A percentile compares a stretch with the other conserved stretches of the same genome.
Conservation (phyloP, 2,329 filamentous ascomycete species). For the Didymella sp. region DNA sequence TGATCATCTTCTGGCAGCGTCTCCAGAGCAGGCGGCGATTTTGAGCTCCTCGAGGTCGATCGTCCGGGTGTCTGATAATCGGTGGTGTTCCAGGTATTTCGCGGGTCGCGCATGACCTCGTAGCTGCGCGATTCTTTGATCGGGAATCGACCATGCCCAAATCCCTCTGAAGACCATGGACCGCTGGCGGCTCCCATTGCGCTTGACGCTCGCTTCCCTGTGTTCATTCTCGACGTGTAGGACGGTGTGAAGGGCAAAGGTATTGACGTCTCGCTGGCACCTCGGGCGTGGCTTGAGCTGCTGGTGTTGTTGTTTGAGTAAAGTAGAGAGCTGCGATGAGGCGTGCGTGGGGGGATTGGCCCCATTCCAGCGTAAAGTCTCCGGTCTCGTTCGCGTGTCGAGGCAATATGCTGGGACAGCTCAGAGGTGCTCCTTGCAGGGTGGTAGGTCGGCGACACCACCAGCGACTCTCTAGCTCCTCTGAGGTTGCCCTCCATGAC, state of each 20-base stretch:
- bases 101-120: constrained; percentile 49
- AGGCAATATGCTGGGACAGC: constrained; percentile 43
- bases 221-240: constrained; percentile 33
- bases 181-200: constrained; percentile 48
- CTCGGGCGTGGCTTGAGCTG: constrained; percentile 49
- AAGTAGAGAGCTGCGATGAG: constrained; percentile 41
- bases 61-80: constrained; percentile 42
- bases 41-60: constrained; percentile 50
- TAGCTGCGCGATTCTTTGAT: constrained; percentile 50
- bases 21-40: constrained; percentile 48
- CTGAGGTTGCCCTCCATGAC: constrained; percentile 92
- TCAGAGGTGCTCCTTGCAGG: constrained; percentile 45
- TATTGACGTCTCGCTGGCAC: constrained; percentile 52
- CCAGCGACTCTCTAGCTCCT: constrained; percentile 74
- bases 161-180: constrained; percentile 48
- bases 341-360: constrained; percentile 44
- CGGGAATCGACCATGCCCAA: constrained; percentile 45
- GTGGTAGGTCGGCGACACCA: constrained; percentile 60
- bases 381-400: constrained; percentile 46
- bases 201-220: constrained; percentile 49
- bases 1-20: constrained; percentile 52
- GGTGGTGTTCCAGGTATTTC: constrained; percentile 31
- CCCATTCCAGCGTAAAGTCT: constrained; percentile 47
- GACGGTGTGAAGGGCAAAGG: constrained; percentile 43
- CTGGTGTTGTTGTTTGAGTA: constrained; percentile 27